Percentiles rank a stretch among this genome's conserved stretches.
These are phyloP conservation scores for Corynascus novoguineensis DNA, from an alignment of 495 filamentous ascomycete species.

Conservation along the genomic window DNA sequence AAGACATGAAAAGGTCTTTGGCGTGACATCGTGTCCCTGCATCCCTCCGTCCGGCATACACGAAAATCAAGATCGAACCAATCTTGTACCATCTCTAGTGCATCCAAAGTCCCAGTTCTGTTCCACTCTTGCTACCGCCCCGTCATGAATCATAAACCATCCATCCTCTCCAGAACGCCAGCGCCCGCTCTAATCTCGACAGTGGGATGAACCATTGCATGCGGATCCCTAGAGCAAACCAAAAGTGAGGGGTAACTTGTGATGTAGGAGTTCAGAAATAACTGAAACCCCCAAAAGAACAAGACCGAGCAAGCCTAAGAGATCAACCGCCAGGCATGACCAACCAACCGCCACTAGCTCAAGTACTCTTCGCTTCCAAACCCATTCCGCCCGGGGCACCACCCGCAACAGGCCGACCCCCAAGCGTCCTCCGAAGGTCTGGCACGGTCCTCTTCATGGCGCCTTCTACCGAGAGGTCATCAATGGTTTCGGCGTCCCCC, in stretches of 20 bases:
- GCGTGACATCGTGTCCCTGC: neutral
- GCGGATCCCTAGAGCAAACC: too few relatives aligned
- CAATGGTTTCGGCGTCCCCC: slow-evolving; percentile 28
- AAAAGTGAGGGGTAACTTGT: too few relatives aligned
- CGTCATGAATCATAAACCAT: too few relatives aligned
- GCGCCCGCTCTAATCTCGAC: too few relatives aligned
- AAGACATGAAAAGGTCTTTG: neutral
- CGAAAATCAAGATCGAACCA: too few relatives aligned
- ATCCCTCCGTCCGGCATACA: neutral
- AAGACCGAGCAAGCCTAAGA: neutral
- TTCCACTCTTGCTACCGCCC: too few relatives aligned
- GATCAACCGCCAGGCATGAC: neutral
- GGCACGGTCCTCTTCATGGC: slow-evolving; percentile 14
- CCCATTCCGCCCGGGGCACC: slow-evolving; percentile 8
- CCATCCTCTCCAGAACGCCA: too few relatives aligned
- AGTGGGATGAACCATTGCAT: neutral
- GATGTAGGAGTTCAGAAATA: too few relatives aligned
- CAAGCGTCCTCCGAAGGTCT: neutral
- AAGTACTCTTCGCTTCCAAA: neutral
- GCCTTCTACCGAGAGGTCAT: slow-evolving; percentile 18
- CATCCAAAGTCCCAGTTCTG: too few relatives aligned
- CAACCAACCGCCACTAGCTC: neutral
- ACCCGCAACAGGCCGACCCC: slow-evolving; percentile 13
- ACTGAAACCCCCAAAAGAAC: neutral
- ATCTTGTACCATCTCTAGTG: too few relatives aligned